A percentile compares a stretch with the other conserved stretches of the same genome.
phyloP scores from a whole-genome alignment of 2,329 filamentous ascomycete genomes.

The Hymenoscyphus fraxineus region DNA sequence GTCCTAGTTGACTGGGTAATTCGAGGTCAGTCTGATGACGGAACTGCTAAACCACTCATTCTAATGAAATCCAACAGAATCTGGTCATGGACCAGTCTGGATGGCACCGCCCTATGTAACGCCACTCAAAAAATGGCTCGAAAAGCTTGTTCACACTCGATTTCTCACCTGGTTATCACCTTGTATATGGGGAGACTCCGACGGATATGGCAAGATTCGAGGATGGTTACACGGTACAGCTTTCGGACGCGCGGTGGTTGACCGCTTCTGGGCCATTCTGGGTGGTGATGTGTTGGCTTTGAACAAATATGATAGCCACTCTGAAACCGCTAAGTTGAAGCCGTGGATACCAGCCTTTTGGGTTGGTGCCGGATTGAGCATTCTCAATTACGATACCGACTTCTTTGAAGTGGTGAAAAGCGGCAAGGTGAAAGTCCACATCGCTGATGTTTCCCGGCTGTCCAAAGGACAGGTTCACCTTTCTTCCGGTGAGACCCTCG shows the following conservation, averaged over 20 bases:
- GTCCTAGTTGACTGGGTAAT: constrained; percentile 58
- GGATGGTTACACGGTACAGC: constrained; percentile 54
- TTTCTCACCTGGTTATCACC: constrained; percentile 72
- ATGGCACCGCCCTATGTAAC: constrained; percentile 60
- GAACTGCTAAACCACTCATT: background rate
- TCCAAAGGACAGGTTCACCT: constrained; percentile 47
- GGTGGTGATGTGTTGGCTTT: constrained; percentile 51
- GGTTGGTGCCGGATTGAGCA: constrained; percentile 52
- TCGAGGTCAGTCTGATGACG: constrained; percentile 33
- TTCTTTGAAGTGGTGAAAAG: constrained; percentile 53
- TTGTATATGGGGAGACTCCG: constrained; percentile 65
- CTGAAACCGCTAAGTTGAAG: constrained; percentile 50
- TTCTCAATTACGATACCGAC: constrained; percentile 56
- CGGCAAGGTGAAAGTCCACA: constrained; percentile 50
- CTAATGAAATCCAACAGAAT: constrained; percentile 25
- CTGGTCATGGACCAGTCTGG: constrained; percentile 56
- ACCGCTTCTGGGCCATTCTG: constrained; percentile 55
- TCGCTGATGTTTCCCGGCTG: constrained; percentile 49
- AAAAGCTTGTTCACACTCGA: constrained; percentile 63
- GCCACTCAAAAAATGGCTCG: constrained; percentile 63
- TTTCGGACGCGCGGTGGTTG: constrained; percentile 52
- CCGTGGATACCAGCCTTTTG: constrained; percentile 51
- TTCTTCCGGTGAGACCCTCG: constrained; percentile 44
- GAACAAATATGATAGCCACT: constrained; percentile 51
- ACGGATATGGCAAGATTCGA: constrained; percentile 54